Percentiles rank a stretch among this genome's conserved stretches.
Evolutionary conservation across 2,329 filamentous ascomycete species (phyloP).

Genomic region (Macrophomina pseudophaseolina): DNA sequence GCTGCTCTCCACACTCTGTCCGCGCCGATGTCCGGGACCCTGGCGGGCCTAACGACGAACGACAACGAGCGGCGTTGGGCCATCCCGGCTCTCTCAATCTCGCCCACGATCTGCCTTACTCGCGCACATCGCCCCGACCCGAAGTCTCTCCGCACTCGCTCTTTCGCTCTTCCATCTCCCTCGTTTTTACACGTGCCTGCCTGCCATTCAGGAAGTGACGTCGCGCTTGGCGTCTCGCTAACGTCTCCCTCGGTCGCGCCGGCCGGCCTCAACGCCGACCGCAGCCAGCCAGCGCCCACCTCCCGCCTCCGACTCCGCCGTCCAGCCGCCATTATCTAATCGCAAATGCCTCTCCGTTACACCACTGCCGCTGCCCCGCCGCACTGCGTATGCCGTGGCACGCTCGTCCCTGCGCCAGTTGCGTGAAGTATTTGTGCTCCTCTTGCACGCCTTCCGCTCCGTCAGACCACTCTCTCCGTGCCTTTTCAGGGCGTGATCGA

Average conservation of each 20-base stretch:
- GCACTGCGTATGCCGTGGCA: constrained; percentile 20
- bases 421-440: background rate
- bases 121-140: constrained; percentile 10
- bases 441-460: background rate
- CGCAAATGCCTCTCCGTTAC: constrained; percentile 19
- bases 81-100: constrained; percentile 19
- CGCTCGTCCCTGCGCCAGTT: constrained; percentile 18
- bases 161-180: background rate
- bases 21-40: constrained; percentile 4
- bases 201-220: background rate
- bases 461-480: background rate
- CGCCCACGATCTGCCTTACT: constrained; percentile 20
- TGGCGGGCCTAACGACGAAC: constrained; percentile 9
- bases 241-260: background rate
- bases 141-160: constrained; percentile 12
- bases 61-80: background rate
- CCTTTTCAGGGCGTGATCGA: no score
- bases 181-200: constrained; percentile 3
- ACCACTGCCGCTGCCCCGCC: constrained; percentile 12
- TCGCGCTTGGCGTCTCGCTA: background rate
- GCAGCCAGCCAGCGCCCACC: constrained; percentile 2
- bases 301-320: constrained; percentile 18
- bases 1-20: constrained; percentile 2
- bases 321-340: constrained; percentile 26
- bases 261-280: background rate